Conservation (phyloP, 2,329 filamentous ascomycete genomes). For the Didymella glomerata region DNA sequence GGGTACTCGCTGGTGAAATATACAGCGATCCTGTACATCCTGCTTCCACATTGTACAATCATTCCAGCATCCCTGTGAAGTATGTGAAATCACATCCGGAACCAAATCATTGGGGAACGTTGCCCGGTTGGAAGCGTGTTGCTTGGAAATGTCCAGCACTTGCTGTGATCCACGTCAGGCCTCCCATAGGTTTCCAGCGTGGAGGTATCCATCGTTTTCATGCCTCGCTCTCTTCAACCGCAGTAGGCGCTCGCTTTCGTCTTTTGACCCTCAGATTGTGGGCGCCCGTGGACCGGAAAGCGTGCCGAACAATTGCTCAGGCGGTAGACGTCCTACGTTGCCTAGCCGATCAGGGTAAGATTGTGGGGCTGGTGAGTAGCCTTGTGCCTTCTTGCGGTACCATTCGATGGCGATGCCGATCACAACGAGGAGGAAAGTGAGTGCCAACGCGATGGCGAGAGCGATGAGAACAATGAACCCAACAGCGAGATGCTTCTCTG, state of each 20-base stretch:
- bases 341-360: conserved; percentile 56
- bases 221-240: background rate
- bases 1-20: background rate
- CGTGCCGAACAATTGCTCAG: conserved; percentile 53
- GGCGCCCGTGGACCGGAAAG: conserved; percentile 46
- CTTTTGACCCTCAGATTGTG: conserved; percentile 33
- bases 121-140: background rate
- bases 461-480: conserved; percentile 83
- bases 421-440: conserved; percentile 80
- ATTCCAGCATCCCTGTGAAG: background rate
- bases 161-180: background rate
- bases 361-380: conserved; percentile 80
- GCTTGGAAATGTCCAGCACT: background rate
- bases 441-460: conserved; percentile 77
- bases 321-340: conserved; percentile 62
- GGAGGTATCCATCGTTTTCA: background rate
- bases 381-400: conserved; percentile 77
- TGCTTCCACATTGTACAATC: background rate
- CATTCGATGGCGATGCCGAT: conserved; percentile 79
- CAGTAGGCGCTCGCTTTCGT: background rate
- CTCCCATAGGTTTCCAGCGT: background rate
- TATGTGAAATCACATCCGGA: no score
- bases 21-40: conserved; percentile 7
- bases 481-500: conserved; percentile 69
- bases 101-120: background rate